Conservation (phyloP, 2,329 filamentous ascomycete genomes). For the Cephalotrichum gorgonifer region DNA sequence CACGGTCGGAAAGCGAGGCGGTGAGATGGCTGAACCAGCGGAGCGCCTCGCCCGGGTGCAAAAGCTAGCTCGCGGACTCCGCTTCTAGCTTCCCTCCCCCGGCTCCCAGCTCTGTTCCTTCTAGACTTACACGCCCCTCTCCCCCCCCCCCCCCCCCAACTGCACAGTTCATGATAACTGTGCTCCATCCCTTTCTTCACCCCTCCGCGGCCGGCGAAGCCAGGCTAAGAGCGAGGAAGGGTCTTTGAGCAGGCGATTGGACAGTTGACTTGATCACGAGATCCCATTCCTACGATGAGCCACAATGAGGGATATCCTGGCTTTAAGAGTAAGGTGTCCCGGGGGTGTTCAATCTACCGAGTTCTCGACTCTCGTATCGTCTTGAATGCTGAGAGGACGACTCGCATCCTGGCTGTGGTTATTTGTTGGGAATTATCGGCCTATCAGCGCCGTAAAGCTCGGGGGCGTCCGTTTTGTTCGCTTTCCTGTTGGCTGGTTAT, state of each 20-base stretch:
- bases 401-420: too few relatives aligned
- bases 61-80: too few relatives aligned
- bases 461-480: too few relatives aligned
- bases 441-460: not conserved
- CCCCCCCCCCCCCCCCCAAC: too few relatives aligned
- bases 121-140: too few relatives aligned
- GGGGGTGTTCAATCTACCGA: too few relatives aligned
- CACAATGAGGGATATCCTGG: not conserved
- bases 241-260: not conserved
- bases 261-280: not conserved
- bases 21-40: not conserved
- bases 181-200: not conserved
- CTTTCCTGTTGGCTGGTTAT: not conserved
- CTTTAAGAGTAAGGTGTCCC: not conserved
- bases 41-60: not conserved
- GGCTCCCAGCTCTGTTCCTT: too few relatives aligned
- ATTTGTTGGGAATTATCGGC: not conserved
- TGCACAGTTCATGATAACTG: too few relatives aligned
- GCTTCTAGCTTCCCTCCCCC: too few relatives aligned
- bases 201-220: not conserved
- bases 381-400: too few relatives aligned
- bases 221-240: not conserved
- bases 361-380: too few relatives aligned
- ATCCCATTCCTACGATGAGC: not conserved
- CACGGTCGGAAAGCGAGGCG: not conserved